phyloP scores from a whole-genome alignment of 352 stramenopile genomes.

The Globisporangium cederbergense region DNA sequence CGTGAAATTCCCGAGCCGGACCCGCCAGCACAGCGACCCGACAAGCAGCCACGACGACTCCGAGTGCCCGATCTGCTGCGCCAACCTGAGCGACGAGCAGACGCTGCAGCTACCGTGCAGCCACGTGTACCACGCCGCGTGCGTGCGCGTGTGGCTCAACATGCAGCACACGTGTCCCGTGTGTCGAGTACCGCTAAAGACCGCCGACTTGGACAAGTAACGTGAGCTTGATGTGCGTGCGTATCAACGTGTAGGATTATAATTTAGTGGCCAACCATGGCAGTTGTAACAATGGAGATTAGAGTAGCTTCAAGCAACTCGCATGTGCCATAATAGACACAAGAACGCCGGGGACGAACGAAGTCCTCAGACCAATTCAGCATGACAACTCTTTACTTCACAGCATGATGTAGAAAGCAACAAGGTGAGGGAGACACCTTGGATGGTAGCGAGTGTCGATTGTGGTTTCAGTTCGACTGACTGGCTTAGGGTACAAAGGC shows the following conservation, averaged over 20 bases:
- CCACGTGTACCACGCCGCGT: constrained; percentile 65
- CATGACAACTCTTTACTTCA: background rate
- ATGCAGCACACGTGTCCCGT: constrained; percentile 71
- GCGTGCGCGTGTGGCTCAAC: constrained; percentile 64
- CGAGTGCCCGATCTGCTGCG: constrained; percentile 74
- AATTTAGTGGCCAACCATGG: background rate
- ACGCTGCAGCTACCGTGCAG: constrained; percentile 52
- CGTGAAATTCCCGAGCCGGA: background rate
- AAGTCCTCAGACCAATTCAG: background rate
- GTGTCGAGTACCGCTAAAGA: constrained; percentile 36
- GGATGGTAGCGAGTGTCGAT: constrained; percentile 1
- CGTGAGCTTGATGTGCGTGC: background rate
- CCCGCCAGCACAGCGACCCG: constrained; percentile 1
- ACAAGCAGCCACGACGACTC: constrained; percentile 26
- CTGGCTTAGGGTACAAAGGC: constrained; percentile 9
- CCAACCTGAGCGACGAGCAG: constrained; percentile 34
- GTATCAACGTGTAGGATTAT: background rate
- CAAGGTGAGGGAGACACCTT: no score
- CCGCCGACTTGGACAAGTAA: background rate
- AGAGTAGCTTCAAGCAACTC: background rate
- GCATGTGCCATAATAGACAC: background rate
- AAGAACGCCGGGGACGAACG: constrained; percentile 1
- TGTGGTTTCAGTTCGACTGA: constrained; percentile 3
- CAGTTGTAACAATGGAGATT: background rate
- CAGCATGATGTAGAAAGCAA: background rate